phyloP scores from a whole-genome alignment of 257 asterid species.

The Solanum infundibuliforme region DNA sequence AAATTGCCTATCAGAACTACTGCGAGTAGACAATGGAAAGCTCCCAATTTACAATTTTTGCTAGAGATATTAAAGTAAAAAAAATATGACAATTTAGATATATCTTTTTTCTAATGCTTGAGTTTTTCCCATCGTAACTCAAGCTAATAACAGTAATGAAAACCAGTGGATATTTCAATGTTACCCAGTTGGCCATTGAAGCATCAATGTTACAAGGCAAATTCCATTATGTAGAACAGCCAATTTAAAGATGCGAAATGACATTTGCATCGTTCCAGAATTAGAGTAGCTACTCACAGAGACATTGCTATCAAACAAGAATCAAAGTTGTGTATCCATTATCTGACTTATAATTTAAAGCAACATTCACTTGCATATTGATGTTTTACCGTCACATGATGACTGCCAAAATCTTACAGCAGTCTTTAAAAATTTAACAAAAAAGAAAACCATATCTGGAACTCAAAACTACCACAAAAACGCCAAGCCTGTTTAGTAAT shows the following conservation, averaged over 20 bases:
- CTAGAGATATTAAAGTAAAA: neutral
- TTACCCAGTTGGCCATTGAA: neutral
- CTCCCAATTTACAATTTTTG: neutral
- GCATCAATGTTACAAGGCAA: neutral
- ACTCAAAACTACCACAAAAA: constrained; percentile 15
- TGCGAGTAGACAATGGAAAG: neutral
- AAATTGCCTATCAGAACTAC: neutral
- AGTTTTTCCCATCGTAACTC: neutral
- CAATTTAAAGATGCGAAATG: neutral
- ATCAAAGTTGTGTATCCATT: neutral
- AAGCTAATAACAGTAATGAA: neutral
- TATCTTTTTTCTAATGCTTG: neutral
- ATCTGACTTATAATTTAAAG: neutral
- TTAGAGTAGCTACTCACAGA: neutral
- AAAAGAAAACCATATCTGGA: neutral
- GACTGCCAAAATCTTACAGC: neutral
- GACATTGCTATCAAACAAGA: neutral
- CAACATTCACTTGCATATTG: neutral
- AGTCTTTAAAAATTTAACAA: neutral
- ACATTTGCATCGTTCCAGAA: neutral
- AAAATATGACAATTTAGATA: neutral
- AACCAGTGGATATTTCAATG: neutral
- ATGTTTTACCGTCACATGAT: neutral
- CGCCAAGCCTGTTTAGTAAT: constrained; percentile 3
- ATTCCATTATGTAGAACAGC: neutral